phyloP scores from a whole-genome alignment of 2,329 filamentous ascomycete genomes.

The Massarina eburnea region DNA sequence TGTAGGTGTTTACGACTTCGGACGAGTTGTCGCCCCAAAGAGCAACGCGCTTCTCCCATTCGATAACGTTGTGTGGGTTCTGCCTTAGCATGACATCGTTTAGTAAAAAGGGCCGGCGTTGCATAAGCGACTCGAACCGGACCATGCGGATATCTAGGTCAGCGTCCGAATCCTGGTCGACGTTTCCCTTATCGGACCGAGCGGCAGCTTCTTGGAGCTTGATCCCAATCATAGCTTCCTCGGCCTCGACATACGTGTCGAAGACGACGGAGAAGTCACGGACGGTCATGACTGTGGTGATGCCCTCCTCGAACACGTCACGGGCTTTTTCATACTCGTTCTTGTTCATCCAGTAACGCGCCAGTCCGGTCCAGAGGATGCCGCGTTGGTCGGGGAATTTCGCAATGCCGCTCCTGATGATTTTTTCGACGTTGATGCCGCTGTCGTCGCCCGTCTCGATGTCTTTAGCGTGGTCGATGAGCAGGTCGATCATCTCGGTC shows the following conservation, averaged over 20 bases:
- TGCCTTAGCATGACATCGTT: constrained; percentile 95
- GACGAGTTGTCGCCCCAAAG: constrained; percentile 92
- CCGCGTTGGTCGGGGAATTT: constrained; percentile 92
- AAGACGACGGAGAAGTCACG: constrained; percentile 96
- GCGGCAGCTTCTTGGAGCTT: constrained; percentile 85
- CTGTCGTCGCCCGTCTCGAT: constrained; percentile 78
- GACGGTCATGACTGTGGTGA: constrained; percentile 98
- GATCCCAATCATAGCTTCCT: constrained; percentile 89
- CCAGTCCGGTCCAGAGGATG: constrained; percentile 91
- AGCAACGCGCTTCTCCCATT: constrained; percentile 96
- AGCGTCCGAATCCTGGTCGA: constrained; percentile 84
- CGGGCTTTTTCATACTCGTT: constrained; percentile 90
- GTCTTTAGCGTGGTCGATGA: constrained; percentile 87
- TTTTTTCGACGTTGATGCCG: constrained; percentile 86
- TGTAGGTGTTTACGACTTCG: constrained; percentile 92
- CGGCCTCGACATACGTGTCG: constrained; percentile 94
- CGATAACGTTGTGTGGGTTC: constrained; percentile 92
- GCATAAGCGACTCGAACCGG: constrained; percentile 97
- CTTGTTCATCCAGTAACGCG: constrained; percentile 93
- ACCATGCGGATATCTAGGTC: constrained; percentile 97
- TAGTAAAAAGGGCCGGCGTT: constrained; percentile 89
- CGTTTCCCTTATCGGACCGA: constrained; percentile 74
- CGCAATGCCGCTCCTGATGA: constrained; percentile 87
- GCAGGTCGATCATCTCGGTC: constrained; percentile 94
- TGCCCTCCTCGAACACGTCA: constrained; percentile 93